Evolutionary conservation across 192 early-diverging fungal genomes (phyloP), one percentile per base, ranked within the genome.

Genomic region (Backusella macrospora): DNA sequence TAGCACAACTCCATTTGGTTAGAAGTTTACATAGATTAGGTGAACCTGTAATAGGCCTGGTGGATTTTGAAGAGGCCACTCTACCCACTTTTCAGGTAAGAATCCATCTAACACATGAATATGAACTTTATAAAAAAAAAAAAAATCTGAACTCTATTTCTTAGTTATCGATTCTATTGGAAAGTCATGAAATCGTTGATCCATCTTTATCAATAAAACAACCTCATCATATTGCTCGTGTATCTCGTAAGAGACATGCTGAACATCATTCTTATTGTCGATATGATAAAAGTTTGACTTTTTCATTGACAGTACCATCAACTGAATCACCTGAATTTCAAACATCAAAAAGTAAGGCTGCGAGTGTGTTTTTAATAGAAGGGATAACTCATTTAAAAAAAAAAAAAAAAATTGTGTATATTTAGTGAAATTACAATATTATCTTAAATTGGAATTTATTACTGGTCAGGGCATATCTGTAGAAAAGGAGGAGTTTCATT

Each of bases 221-320:
- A 21, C 82, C 79, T 55, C 74, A 83, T 15, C 90, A 91, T 44
- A 85, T 84, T n/a, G 68, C 77, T 21, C 78, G 83, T 9, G 72
- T 90, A 16, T 92, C 94, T 0, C 88, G 90, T 47, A 85, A 84
- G 66, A 80, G 92, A 26, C 87, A 92, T 76, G 89, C 92, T n/a
- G 93, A 96, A 73, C 86, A 91, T 71, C 96, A 98, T 79, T 83
- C 86, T 70, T 92, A 88, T 55, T 94, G 93, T 67, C 83, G 94
- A 65, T 86, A 89, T 72, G 86, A 89, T 4, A 78, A 78, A 70
- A 86, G 93, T n/a, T 85, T 91, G 18, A 87, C 87, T 7, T 92
- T 97, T 75, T 78, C 92, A 3, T 86, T 98, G 39, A 81, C 86
- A 7, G 87, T 95, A 39, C 93, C 94, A 12, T 71, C 82, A 6